A percentile compares a stretch with the other conserved stretches of the same genome.
Evolutionary conservation across 768 basidiomycete species (phyloP).

Genomic region (Hypsizygus marmoreus): DNA sequence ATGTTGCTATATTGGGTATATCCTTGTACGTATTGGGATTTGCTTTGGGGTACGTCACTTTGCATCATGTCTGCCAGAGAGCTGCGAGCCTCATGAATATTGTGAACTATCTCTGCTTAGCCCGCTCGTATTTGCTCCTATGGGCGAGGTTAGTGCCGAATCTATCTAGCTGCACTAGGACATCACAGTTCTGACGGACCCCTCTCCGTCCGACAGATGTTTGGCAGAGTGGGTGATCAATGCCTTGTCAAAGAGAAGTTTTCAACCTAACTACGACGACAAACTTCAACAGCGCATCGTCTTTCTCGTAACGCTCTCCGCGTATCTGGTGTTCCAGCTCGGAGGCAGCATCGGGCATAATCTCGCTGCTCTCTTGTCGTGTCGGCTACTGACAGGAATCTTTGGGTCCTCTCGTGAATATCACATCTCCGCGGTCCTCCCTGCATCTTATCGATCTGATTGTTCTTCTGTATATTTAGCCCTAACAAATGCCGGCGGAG

Average conservation of each 20-base stretch:
- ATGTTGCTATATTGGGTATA: slow-evolving; percentile 58
- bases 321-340: slow-evolving; percentile 56
- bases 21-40: slow-evolving; percentile 68
- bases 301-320: slow-evolving; percentile 53
- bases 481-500: slow-evolving; percentile 59
- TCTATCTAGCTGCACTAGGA: slow-evolving; percentile 8
- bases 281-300: slow-evolving; percentile 42
- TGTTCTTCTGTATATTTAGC: slow-evolving; percentile 36
- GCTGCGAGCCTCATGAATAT: background rate
- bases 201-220: slow-evolving; percentile 35
- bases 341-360: slow-evolving; percentile 54
- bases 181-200: slow-evolving; percentile 7
- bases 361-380: slow-evolving; percentile 47
- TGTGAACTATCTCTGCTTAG: slow-evolving; percentile 24
- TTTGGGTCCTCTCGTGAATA: slow-evolving; percentile 57
- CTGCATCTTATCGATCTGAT: slow-evolving; percentile 7
- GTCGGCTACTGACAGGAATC: slow-evolving; percentile 57
- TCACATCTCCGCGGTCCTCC: background rate
- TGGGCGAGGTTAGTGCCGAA: slow-evolving; percentile 47
- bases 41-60: slow-evolving; percentile 53
- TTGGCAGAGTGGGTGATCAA: slow-evolving; percentile 47
- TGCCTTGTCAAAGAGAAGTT: background rate
- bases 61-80: slow-evolving; percentile 2
- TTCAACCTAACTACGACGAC: slow-evolving; percentile 1
- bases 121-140: slow-evolving; percentile 56